Evolutionary conservation across 75 land plant genomes (phyloP).

Genomic region (Pinus tabuliformis): DNA sequence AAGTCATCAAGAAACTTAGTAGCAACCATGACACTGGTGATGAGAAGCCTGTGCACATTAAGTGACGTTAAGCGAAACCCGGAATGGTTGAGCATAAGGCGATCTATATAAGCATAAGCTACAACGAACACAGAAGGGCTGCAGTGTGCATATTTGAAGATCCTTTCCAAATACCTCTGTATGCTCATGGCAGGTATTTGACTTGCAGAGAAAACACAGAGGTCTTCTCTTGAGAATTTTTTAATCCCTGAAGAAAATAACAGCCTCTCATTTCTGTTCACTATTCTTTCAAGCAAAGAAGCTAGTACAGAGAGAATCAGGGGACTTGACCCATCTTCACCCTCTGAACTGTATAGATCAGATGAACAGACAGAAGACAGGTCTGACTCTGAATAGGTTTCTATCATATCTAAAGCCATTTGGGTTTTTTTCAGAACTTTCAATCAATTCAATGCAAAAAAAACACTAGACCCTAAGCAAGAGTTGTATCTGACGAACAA

Average conservation of each 20-base stretch:
- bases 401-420: too few relatives aligned
- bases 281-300: neutral
- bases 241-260: neutral
- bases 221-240: neutral
- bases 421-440: too few relatives aligned
- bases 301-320: neutral
- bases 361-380: neutral
- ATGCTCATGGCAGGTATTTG: constrained; percentile 57
- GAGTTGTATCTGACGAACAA: too few relatives aligned
- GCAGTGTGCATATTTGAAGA: constrained; percentile 57
- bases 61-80: constrained; percentile 35
- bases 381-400: too few relatives aligned
- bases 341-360: neutral
- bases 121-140: constrained; percentile 71
- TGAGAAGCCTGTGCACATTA: constrained; percentile 76
- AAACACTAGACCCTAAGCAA: too few relatives aligned
- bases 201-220: constrained; percentile 33
- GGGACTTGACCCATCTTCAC: neutral
- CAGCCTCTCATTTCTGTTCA: neutral
- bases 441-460: too few relatives aligned
- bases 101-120: constrained; percentile 76
- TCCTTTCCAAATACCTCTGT: constrained; percentile 60
- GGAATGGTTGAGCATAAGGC: constrained; percentile 41
- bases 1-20: constrained; percentile 78
- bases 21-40: constrained; percentile 76